Percentiles rank a stretch among this genome's conserved stretches.
Evolutionary conservation across 2,329 filamentous ascomycete genomes (phyloP).

Genomic region (Cytospora schulzeri): DNA sequence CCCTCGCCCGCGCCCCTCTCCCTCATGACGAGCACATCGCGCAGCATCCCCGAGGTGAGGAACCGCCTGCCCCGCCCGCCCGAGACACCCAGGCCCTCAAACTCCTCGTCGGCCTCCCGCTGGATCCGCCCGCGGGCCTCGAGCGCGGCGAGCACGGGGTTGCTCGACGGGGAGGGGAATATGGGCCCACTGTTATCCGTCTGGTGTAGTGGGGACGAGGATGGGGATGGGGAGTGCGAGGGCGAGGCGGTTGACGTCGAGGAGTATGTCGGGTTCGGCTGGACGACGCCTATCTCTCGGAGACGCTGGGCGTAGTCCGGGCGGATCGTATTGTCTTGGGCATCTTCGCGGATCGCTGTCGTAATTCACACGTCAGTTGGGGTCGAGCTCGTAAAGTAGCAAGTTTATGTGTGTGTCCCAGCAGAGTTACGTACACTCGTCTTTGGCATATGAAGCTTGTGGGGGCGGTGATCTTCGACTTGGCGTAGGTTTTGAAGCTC

Average conservation of each 20-base stretch:
- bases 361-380: constrained; percentile 2
- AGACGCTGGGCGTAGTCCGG: constrained; percentile 55
- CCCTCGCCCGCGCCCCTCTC: constrained; percentile 40
- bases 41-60: constrained; percentile 50
- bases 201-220: constrained; percentile 18
- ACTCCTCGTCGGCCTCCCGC: constrained; percentile 46
- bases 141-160: constrained; percentile 52
- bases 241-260: constrained; percentile 51
- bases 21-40: constrained; percentile 49
- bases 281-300: constrained; percentile 56
- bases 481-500: constrained; percentile 12
- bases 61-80: constrained; percentile 46
- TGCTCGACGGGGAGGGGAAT: constrained; percentile 40
- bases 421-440: constrained; percentile 30
- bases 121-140: constrained; percentile 51
- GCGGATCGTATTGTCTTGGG: constrained; percentile 38
- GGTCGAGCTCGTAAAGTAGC: too few species aligned
- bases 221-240: too few species aligned
- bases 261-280: constrained; percentile 57
- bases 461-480: constrained; percentile 14
- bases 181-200: constrained; percentile 26
- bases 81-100: constrained; percentile 42
- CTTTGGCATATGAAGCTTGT: constrained; percentile 31
- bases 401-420: too few species aligned
- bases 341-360: constrained; percentile 45